These are phyloP conservation scores for Westerdykella sp. DNA, from an alignment of 2,329 filamentous ascomycete genomes.

Conservation along the genomic window DNA sequence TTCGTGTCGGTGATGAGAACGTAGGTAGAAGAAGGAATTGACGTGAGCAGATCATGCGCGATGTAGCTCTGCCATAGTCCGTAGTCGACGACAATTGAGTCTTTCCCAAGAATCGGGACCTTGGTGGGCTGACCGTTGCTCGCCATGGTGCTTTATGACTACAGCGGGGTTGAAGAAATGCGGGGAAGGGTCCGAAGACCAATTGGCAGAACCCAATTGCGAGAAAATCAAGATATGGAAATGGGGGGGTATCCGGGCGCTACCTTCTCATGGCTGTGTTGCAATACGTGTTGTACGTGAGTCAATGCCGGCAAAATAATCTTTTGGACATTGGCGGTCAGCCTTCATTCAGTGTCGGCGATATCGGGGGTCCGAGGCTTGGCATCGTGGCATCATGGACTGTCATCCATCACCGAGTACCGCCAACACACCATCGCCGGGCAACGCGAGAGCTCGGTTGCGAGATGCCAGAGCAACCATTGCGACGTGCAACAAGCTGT, in stretches of 20 bases:
- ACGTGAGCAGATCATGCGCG: slow-evolving; percentile 69
- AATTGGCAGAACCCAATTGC: background rate
- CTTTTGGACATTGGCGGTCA: slow-evolving; percentile 1
- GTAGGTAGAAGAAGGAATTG: slow-evolving; percentile 80
- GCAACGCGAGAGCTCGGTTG: too few relatives aligned
- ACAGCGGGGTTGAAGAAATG: background rate
- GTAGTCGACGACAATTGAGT: slow-evolving; percentile 87
- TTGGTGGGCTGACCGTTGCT: slow-evolving; percentile 44
- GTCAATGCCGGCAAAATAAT: slow-evolving; percentile 7
- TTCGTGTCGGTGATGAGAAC: slow-evolving; percentile 97
- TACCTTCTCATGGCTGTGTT: too few relatives aligned
- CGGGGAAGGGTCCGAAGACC: slow-evolving; percentile 1
- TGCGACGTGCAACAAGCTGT: too few relatives aligned
- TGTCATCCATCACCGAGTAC: background rate
- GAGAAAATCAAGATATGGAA: background rate
- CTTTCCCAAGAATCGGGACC: slow-evolving; percentile 79
- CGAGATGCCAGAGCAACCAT: too few relatives aligned
- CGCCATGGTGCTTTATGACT: slow-evolving; percentile 19
- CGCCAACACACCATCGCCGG: background rate
- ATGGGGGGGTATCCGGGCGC: background rate
- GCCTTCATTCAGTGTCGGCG: background rate
- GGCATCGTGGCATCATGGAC: background rate
- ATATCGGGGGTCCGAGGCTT: background rate
- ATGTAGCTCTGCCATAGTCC: slow-evolving; percentile 82
- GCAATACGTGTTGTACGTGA: slow-evolving; percentile 4